Evolutionary conservation across 768 basidiomycete genomes (phyloP).

Genomic region (Lentinus brumalis): DNA sequence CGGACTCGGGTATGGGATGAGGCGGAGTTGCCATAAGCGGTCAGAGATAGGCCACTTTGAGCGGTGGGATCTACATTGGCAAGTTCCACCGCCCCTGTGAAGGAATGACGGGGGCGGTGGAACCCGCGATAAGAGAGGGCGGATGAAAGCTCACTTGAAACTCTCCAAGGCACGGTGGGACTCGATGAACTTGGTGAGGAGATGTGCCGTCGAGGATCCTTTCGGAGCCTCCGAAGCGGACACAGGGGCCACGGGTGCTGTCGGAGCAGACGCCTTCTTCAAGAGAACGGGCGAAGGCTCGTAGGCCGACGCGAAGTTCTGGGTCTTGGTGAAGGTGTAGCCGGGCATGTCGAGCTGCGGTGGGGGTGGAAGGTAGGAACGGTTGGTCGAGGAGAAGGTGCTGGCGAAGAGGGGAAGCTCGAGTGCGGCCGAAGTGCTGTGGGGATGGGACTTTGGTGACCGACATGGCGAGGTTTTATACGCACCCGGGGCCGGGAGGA

Average conservation of each 20-base stretch:
- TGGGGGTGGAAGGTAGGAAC: slow-evolving; percentile 5
- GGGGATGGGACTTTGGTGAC: slow-evolving; percentile 10
- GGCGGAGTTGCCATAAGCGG: not conserved
- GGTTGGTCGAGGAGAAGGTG: not conserved
- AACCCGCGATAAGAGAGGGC: not conserved
- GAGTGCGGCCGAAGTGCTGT: slow-evolving; percentile 14
- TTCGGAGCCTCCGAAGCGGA: not conserved
- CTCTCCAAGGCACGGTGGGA: slow-evolving; percentile 62
- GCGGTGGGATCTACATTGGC: not conserved
- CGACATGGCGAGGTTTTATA: slow-evolving; percentile 16
- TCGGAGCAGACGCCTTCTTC: slow-evolving; percentile 8
- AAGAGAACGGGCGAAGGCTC: slow-evolving; percentile 9
- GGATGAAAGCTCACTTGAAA: slow-evolving; percentile 52
- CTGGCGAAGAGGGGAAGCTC: slow-evolving; percentile 1
- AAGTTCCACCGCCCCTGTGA: slow-evolving; percentile 2
- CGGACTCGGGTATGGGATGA: no score
- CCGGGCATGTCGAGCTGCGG: slow-evolving; percentile 9
- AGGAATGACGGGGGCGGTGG: not conserved
- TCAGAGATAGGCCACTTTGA: not conserved
- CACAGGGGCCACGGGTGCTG: slow-evolving; percentile 1
- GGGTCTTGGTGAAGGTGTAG: slow-evolving; percentile 17
- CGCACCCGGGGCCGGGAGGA: not conserved
- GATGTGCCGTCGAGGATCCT: slow-evolving; percentile 24
- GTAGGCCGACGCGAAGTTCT: slow-evolving; percentile 9
- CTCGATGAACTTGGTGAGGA: slow-evolving; percentile 59